Percentiles rank a stretch among this genome's conserved stretches.
These are phyloP conservation scores for Pseudogymnoascus sp. DNA, from an alignment of 2,329 filamentous ascomycete species.

Conservation along the genomic window DNA sequence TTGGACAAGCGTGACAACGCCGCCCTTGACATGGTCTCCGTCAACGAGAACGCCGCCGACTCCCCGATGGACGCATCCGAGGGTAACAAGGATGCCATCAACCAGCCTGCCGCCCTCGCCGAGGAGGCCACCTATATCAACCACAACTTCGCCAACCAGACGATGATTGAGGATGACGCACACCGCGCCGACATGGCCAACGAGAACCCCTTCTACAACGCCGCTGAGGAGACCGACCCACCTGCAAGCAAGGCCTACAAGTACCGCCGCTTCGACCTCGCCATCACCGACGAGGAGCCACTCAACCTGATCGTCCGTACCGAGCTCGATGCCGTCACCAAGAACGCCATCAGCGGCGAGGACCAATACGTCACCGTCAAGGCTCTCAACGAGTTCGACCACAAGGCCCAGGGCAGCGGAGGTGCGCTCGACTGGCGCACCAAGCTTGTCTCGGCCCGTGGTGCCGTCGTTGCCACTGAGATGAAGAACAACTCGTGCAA, in stretches of 20 bases:
- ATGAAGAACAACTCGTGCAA: slow-evolving; percentile 99
- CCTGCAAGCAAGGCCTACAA: slow-evolving; percentile 96
- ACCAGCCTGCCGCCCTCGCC: slow-evolving; percentile 86
- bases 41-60: slow-evolving; percentile 97
- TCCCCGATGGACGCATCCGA: slow-evolving; percentile 86
- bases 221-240: slow-evolving; percentile 84
- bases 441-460: slow-evolving; percentile 88
- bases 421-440: slow-evolving; percentile 94
- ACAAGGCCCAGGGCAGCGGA: slow-evolving; percentile 90
- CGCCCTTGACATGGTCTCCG: slow-evolving; percentile 91
- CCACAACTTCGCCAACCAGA: slow-evolving; percentile 98
- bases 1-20: slow-evolving; percentile 97
- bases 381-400: slow-evolving; percentile 98
- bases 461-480: slow-evolving; percentile 95
- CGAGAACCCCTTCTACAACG: slow-evolving; percentile 96
- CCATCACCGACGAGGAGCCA: slow-evolving; percentile 81
- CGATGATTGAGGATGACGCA: slow-evolving; percentile 72
- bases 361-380: slow-evolving; percentile 90
- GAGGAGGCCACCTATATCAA: slow-evolving; percentile 99
- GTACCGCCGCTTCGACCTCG: slow-evolving; percentile 94
- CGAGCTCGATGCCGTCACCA: slow-evolving; percentile 90
- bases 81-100: slow-evolving; percentile 87
- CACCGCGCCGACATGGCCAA: slow-evolving; percentile 77
- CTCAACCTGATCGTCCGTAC: slow-evolving; percentile 89
- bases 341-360: slow-evolving; percentile 86